These are phyloP conservation scores for Daldinia eschscholtzii DNA, from an alignment of 2,329 filamentous ascomycete genomes.

Conservation along the genomic window DNA sequence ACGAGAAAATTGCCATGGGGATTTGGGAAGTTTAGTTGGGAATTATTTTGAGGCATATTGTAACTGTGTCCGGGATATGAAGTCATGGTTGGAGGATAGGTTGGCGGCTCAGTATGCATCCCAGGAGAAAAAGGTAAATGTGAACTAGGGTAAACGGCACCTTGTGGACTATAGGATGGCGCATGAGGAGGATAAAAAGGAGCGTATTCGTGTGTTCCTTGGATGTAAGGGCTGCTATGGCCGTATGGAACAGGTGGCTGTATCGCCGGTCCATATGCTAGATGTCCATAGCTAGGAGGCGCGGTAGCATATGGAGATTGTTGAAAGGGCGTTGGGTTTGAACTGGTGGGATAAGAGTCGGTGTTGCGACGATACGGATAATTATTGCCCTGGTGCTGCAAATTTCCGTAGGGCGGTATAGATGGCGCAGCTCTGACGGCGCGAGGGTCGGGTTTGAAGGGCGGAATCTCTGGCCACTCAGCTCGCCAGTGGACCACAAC, in stretches of 20 bases:
- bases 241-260: conserved; percentile 32
- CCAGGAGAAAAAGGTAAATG: conserved; percentile 22
- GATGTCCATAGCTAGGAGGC: conserved; percentile 46
- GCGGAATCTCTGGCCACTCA: conserved; percentile 82
- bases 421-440: conserved; percentile 49
- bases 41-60: conserved; percentile 45
- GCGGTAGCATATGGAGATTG: conserved; percentile 26
- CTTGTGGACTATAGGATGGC: conserved; percentile 45
- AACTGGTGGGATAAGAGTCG: conserved; percentile 29
- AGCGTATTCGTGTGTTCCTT: conserved; percentile 26
- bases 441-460: conserved; percentile 74
- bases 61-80: conserved; percentile 44
- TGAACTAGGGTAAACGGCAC: conserved; percentile 18
- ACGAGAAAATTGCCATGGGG: conserved; percentile 51
- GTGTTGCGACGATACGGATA: background rate
- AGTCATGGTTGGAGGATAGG: conserved; percentile 33
- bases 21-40: conserved; percentile 34
- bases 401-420: conserved; percentile 16
- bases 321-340: conserved; percentile 42
- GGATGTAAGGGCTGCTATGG: conserved; percentile 23
- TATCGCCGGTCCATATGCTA: conserved; percentile 41
- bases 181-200: conserved; percentile 33
- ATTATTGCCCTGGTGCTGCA: conserved; percentile 14
- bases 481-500: conserved; percentile 83
- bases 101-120: conserved; percentile 20